phyloP scores from a whole-genome alignment of 352 stramenopile species.

The Pythium phragmiticola region DNA sequence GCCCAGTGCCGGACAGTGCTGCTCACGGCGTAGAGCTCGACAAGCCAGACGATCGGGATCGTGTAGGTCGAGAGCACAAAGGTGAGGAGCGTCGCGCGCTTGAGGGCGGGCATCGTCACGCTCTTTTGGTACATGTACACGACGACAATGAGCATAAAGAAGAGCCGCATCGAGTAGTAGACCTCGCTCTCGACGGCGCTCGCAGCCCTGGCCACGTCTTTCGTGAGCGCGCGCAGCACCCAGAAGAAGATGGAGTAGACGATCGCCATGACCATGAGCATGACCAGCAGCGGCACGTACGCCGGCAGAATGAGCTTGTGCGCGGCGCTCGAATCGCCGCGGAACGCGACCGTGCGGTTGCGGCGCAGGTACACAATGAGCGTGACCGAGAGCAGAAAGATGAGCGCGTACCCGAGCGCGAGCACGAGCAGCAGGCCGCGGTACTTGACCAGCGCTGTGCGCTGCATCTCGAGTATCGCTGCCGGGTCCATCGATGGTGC shows the following conservation, averaged over 20 bases:
- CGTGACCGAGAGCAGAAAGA: constrained; percentile 9
- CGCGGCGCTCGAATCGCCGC: constrained; percentile 42
- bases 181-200: constrained; percentile 31
- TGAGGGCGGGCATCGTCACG: constrained; percentile 51
- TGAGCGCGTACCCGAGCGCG: constrained; percentile 12
- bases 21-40: constrained; percentile 18
- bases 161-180: constrained; percentile 50
- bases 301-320: constrained; percentile 61
- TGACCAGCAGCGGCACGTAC: constrained; percentile 64
- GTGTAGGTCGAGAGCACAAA: constrained; percentile 51
- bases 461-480: constrained; percentile 3
- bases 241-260: constrained; percentile 31
- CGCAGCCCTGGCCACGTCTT: constrained; percentile 22
- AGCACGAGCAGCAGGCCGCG: constrained; percentile 14
- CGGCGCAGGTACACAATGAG: constrained; percentile 53
- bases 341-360: constrained; percentile 53
- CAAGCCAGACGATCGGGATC: constrained; percentile 49
- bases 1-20: constrained; percentile 19
- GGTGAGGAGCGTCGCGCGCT: constrained; percentile 41
- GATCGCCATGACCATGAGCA: constrained; percentile 38
- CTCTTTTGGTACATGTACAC: constrained; percentile 70
- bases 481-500: neutral
- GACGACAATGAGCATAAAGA: constrained; percentile 58
- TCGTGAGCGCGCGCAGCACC: constrained; percentile 44
- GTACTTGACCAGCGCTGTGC: constrained; percentile 16